phyloP scores from a whole-genome alignment of 1,139 yeast species.

The Geotrichum klebahnii region DNA sequence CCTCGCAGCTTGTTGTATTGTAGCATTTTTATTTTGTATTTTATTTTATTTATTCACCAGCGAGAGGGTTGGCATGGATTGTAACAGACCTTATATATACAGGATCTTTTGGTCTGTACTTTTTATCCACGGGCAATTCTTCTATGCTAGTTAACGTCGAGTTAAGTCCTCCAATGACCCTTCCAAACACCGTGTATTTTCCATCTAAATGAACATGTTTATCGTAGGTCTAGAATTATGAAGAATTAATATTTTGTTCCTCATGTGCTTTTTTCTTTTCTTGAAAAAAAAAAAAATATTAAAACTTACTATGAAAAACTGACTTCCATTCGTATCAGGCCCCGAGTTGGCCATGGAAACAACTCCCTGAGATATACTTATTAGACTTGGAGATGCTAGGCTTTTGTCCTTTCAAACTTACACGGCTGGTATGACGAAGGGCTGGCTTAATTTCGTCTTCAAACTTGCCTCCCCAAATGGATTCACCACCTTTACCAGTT shows the following conservation, averaged over 20 bases:
- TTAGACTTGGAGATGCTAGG: not conserved
- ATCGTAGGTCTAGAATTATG: slow-evolving; percentile 36
- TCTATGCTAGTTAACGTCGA: slow-evolving; percentile 42
- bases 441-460: slow-evolving; percentile 48
- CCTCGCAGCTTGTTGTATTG: not conserved
- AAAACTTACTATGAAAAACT: slow-evolving; percentile 42
- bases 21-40: not conserved
- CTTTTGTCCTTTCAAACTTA: slow-evolving; percentile 31
- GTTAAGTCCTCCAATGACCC: slow-evolving; percentile 43
- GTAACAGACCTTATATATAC: slow-evolving; percentile 41
- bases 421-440: slow-evolving; percentile 44
- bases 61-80: slow-evolving; percentile 43
- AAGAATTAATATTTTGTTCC: no score
- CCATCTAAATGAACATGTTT: slow-evolving; percentile 50
- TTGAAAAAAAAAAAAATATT: no score
- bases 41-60: slow-evolving; percentile 21
- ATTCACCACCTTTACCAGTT: slow-evolving; percentile 51
- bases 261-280: no score
- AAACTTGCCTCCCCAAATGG: slow-evolving; percentile 50
- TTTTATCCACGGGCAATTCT: slow-evolving; percentile 39
- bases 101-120: slow-evolving; percentile 43
- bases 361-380: slow-evolving; percentile 35
- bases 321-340: slow-evolving; percentile 46
- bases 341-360: slow-evolving; percentile 48
- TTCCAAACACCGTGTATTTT: slow-evolving; percentile 56